These are phyloP conservation scores for Candida vartiovaarae DNA, from an alignment of 805 yeast genomes.

Conservation along the genomic window DNA sequence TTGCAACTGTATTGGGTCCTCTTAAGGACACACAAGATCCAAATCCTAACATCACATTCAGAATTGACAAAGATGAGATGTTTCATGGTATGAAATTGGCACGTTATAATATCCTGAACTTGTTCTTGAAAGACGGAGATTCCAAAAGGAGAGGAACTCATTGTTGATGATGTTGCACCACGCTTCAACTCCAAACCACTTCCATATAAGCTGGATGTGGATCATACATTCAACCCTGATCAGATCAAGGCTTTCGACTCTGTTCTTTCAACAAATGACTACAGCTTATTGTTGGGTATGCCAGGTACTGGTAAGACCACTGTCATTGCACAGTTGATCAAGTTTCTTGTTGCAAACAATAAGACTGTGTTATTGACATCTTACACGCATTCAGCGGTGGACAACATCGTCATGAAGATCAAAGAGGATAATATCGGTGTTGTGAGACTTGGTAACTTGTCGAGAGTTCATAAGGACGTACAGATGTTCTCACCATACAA, in stretches of 20 bases:
- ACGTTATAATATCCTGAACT: slow-evolving; percentile 63
- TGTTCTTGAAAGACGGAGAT: slow-evolving; percentile 46
- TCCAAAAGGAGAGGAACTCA: slow-evolving; percentile 23
- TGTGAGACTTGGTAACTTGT: slow-evolving; percentile 58
- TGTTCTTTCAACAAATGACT: slow-evolving; percentile 63
- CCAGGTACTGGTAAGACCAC: slow-evolving; percentile 98
- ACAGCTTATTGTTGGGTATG: slow-evolving; percentile 85
- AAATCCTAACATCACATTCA: slow-evolving; percentile 28
- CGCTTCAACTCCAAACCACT: slow-evolving; percentile 21
- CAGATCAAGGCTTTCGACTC: slow-evolving; percentile 64
- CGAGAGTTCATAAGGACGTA: slow-evolving; percentile 57
- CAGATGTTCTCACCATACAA: slow-evolving; percentile 43
- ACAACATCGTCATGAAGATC: slow-evolving; percentile 79
- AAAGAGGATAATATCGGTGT: slow-evolving; percentile 39
- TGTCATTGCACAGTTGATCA: slow-evolving; percentile 70
- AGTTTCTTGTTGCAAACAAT: slow-evolving; percentile 47
- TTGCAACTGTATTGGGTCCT: slow-evolving; percentile 38
- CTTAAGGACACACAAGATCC: slow-evolving; percentile 3
- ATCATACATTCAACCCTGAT: slow-evolving; percentile 51
- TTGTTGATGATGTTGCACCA: slow-evolving; percentile 29
- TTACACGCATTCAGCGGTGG: slow-evolving; percentile 94
- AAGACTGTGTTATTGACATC: slow-evolving; percentile 75
- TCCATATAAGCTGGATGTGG: slow-evolving; percentile 11
- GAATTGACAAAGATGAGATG: slow-evolving; percentile 78
- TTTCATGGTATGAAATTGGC: slow-evolving; percentile 71